These are phyloP conservation scores for Leishmania braziliensis DNA, from an alignment of 208 protist genomes.

Conservation along the genomic window DNA sequence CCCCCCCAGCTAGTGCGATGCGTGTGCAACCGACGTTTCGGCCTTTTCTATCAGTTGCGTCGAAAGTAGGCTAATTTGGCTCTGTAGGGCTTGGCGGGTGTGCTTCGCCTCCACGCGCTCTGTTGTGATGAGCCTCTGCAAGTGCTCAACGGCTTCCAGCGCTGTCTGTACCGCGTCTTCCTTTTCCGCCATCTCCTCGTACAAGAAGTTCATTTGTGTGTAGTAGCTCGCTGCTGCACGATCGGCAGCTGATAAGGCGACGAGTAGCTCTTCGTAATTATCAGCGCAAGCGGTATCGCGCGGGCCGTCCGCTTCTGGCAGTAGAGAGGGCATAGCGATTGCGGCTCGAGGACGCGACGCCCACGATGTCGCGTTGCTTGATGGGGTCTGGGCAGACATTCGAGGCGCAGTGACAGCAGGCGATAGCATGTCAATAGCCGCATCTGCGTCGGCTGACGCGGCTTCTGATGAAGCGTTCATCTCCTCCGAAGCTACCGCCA, in stretches of 20 bases:
- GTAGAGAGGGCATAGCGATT: too few relatives aligned
- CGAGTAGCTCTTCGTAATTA: constrained; percentile 50
- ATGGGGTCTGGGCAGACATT: background rate
- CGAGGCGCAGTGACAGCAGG: background rate
- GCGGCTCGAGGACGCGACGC: background rate
- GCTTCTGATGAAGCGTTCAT: background rate
- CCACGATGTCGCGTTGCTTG: background rate
- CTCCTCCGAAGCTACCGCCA: constrained; percentile 14
- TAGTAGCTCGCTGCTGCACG: constrained; percentile 66
- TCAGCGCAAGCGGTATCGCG: background rate
- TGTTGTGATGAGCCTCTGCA: constrained; percentile 39
- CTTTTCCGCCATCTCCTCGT: constrained; percentile 63
- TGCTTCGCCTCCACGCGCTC: constrained; percentile 51
- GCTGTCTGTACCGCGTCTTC: constrained; percentile 46
- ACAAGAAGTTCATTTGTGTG: constrained; percentile 63
- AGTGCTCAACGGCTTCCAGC: constrained; percentile 36
- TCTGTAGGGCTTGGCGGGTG: constrained; percentile 57
- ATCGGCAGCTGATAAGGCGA: constrained; percentile 67
- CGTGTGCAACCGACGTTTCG: constrained; percentile 1
- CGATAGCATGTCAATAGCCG: background rate
- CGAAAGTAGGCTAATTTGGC: constrained; percentile 75
- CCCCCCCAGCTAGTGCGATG: background rate
- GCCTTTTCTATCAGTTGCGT: constrained; percentile 54
- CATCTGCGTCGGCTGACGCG: background rate
- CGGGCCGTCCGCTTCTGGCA: too few relatives aligned